Base-by-base conservation (phyloP, 2,329 filamentous ascomycete species). In the Neonectria faginata region DNA sequence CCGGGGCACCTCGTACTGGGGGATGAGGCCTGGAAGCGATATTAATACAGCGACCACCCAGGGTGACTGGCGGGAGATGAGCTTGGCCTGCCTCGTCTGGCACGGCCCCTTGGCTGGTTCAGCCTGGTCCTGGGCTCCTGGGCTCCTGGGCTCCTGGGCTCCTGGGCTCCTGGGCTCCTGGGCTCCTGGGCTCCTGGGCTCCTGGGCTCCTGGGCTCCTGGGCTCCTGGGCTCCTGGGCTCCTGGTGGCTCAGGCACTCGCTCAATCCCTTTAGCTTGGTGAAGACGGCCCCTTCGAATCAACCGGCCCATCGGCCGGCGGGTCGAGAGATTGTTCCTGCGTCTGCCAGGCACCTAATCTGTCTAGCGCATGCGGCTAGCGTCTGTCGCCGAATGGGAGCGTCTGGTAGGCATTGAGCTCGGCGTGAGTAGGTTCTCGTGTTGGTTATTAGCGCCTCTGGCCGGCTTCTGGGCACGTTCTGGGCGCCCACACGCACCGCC, bases 281-380 rank as follows among this genome's bases (percentile, higher is more conserved):
- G 29, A 42, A 48, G 18, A 66, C 59, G 58, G 56, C 57, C 31
- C 57, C 62, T 54, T 61, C 60, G 63, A 68, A 66, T 62, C 65
- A 67, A 51, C 70, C 70, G 70, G 70, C 57, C 65, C 71, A 57
- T 70, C 70, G 69, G 69, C 48, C 59, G 66, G 71, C 71, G 73
- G 74, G 73, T 67, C 57, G 25, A 55, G 66, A 73, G 67, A 75
- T 76, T 76, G 75, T 76, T 75, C 75, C 74, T 76, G 74, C 74
- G 66, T 77, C 72, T 74, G 67, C 60, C 22, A 62, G 70, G 48
- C 45, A 64, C 62, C 65, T 57, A 74, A 72, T 70, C 69, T 65
- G 57, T 64, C 66, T 74, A 70, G 72, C 58, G 62, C 51, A 50
- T 51, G 66, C 66, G 64, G 58, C 66, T 73, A 55, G 67, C 65